phyloP scores from a whole-genome alignment of 2,329 filamentous ascomycete genomes.

The Capronia americana region DNA sequence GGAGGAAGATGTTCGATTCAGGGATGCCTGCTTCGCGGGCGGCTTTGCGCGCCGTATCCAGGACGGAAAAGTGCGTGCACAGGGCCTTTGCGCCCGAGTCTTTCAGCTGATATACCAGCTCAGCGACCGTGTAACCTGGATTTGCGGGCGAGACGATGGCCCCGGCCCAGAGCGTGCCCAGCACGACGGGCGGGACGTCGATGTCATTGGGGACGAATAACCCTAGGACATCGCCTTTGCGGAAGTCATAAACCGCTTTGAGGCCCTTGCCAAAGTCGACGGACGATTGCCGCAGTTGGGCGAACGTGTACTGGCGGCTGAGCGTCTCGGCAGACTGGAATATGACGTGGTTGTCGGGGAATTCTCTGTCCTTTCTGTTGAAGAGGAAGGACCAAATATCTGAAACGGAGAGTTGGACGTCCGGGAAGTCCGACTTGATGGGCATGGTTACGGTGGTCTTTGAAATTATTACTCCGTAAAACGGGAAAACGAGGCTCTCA shows the following conservation, averaged over 20 bases:
- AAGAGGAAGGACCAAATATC: constrained; percentile 83
- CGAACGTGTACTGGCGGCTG: constrained; percentile 70
- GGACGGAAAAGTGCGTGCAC: constrained; percentile 72
- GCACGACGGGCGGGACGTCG: constrained; percentile 77
- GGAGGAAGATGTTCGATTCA: constrained; percentile 73
- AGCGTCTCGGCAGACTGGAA: constrained; percentile 76
- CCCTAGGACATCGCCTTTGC: constrained; percentile 80
- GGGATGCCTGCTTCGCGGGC: constrained; percentile 73
- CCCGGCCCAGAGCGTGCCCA: constrained; percentile 83
- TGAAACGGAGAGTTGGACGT: constrained; percentile 71
- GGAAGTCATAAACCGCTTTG: constrained; percentile 75
- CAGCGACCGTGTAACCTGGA: constrained; percentile 81
- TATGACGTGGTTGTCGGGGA: constrained; percentile 77
- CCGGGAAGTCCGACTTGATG: constrained; percentile 68
- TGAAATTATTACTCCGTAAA: background rate
- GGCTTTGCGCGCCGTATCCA: constrained; percentile 70
- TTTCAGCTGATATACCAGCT: constrained; percentile 82
- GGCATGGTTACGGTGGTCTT: constrained; percentile 65
- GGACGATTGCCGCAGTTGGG: constrained; percentile 68
- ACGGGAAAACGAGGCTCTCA: background rate
- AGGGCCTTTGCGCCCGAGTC: constrained; percentile 77
- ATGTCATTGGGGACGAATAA: constrained; percentile 86
- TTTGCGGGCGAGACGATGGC: constrained; percentile 85
- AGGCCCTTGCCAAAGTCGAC: constrained; percentile 82
- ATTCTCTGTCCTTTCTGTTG: constrained; percentile 68